Evolutionary conservation across 345 rosid species (phyloP), one percentile per base, ranked within the genome.

Genomic region (Camelina hispida): DNA sequence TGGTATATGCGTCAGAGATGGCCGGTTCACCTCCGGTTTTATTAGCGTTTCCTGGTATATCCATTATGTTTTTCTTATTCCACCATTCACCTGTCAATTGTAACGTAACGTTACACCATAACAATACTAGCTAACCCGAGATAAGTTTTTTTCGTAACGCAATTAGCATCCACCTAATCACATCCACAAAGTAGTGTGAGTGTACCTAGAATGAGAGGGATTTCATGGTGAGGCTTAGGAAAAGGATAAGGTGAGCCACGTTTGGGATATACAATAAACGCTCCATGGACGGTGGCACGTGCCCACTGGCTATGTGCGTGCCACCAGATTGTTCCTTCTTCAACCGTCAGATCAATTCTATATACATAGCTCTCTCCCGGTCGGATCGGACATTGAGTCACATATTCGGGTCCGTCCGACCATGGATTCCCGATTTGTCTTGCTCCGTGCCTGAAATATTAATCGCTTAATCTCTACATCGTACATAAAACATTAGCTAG

Each of bases 321-420:
- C 97, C 97, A 92, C 96, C 97, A 88, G n/a, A 92, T 75, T 11
- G 97, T 89, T 40, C 97, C 97, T 74, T 88, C 93, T 72, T 92
- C 92, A 0, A 25, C 18, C 32, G 68, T 56, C 16, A 88, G 81
- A 57, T 81, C 78, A 73, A 90, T 73, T 6, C 56, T 72, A 54
- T 93, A 84, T 0, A 85, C 87, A 78, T 90, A 93, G 23, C 80
- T 82, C 9, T 42, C 63, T 50, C 94, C 91, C 0, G 91, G 85
- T 73, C 47, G 86, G 54, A 90, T 90, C 2, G 97, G 94, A 71
- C 97, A 92, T 37, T 90, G 97, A 0, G 96, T 92, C 55, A 92
- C 79, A 23, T 81, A 74, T 23, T 68, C 81, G 5, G 87, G 82
- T 51, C 87, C 87, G 20, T 84, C 87, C 5, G 81, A 73, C 87